Evolutionary conservation across 1,139 yeast species (phyloP), one percentile per base, ranked within the genome.

Genomic region (Candida tetrigidarum): DNA sequence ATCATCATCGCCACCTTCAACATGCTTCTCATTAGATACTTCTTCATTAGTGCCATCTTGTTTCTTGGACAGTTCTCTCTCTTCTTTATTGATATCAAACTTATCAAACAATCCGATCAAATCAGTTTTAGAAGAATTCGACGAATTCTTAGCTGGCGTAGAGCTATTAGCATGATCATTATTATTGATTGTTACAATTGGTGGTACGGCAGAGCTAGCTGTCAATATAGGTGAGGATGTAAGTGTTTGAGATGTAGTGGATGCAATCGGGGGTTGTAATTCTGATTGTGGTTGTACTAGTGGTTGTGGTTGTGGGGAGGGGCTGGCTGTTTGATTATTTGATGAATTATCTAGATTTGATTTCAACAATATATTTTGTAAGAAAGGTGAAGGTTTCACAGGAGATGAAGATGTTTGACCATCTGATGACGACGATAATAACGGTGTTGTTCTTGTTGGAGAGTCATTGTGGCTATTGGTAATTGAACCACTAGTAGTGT

Each of bases 21-120:
- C 51, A 25, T 52, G 56, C 19, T 52, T 51, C 28, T 32, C 44
- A 14, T 37, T 27, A 3, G 18, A 5, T 15, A 14, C 12, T 29
- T 30, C 22, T 16, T 9, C 41, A 2, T 38, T 48, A 9, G 41
- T 41, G 28, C 44, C 44, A 6, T 41, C 33, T 18, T 39, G 42
- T 28, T 44, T 38, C 15, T 36, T 37, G 6, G 34, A 15, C 18
- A 40, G 41, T 9, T 43, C 49, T 6, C 32, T 41, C 8, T 42
- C 37, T 41, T 41, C 53, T 23, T 42, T 41, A 15, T 49, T 42
- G 30, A 71, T 54, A 46, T 72, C 76, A 50, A 68, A 73, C 51
- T 67, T 71, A 45, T 68, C 78, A 51, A 73, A 69, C 32, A 73
- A 55, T 9, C 67, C 76, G 34, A 71, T 65, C 50, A 74, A 60